Percentiles rank a stretch among this genome's conserved stretches.
phyloP scores from a whole-genome alignment of 1,284 basidiomycete genomes.

The Ceratorhiza oryzae-sativae region DNA sequence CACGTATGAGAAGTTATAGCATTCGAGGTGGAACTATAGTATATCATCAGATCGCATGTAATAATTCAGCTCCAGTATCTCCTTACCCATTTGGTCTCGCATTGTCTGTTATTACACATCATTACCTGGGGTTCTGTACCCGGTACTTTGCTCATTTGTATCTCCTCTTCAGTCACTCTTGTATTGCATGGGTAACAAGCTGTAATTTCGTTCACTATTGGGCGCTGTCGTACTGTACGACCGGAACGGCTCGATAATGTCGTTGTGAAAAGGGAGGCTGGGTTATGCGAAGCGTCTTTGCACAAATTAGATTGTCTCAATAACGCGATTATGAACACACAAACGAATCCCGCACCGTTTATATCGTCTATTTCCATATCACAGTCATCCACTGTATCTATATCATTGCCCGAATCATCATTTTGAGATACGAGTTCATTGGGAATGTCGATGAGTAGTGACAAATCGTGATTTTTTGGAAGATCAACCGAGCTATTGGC shows the following conservation, averaged over 20 bases:
- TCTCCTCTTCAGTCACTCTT: neutral
- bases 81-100: neutral
- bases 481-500: neutral
- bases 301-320: neutral
- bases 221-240: neutral
- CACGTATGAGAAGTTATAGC: neutral
- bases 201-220: neutral
- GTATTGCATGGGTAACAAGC: neutral
- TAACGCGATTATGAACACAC: neutral
- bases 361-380: too few species aligned
- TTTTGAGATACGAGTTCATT: too few species aligned
- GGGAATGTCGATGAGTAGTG: too few species aligned
- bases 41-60: neutral
- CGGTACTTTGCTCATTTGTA: neutral
- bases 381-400: too few species aligned
- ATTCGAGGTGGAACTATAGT: neutral
- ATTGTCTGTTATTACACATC: neutral
- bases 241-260: neutral
- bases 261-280: neutral
- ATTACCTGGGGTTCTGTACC: neutral
- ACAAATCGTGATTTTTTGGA: neutral
- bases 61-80: too few species aligned
- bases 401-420: too few species aligned
- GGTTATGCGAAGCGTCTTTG: neutral
- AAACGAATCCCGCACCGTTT: too few species aligned